Evolutionary conservation across 371 early-diverging fungal species (phyloP).

Genomic region (Funneliformis caledonium): DNA sequence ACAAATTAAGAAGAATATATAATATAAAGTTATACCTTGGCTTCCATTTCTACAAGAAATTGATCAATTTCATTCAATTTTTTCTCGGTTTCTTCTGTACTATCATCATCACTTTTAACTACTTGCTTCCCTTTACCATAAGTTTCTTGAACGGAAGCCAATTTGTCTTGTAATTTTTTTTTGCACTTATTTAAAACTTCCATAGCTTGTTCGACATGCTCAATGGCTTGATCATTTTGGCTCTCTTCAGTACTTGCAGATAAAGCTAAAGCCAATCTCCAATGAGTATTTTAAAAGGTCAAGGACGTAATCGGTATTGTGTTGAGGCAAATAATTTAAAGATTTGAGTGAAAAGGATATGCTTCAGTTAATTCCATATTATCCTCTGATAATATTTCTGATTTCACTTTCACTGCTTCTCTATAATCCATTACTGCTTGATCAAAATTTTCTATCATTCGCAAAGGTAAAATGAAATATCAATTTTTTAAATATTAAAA

Average conservation of each 20-base stretch:
- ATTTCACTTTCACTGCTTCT: conserved; percentile 72
- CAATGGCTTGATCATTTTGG: conserved; percentile 58
- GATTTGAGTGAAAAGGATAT: conserved; percentile 37
- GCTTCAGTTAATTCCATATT: conserved; percentile 85
- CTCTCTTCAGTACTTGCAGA: conserved; percentile 55
- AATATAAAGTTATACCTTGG: conserved; percentile 43
- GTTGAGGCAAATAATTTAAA: neutral
- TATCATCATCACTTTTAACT: conserved; percentile 26
- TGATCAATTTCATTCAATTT: conserved; percentile 51
- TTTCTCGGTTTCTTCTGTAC: conserved; percentile 42
- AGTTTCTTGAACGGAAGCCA: conserved; percentile 47
- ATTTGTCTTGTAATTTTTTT: conserved; percentile 43
- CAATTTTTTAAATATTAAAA: neutral
- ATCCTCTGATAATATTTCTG: conserved; percentile 58
- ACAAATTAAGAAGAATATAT: neutral
- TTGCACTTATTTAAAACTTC: conserved; percentile 61
- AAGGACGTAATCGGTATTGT: conserved; percentile 9
- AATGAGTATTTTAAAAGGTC: conserved; percentile 51
- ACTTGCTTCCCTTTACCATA: conserved; percentile 50
- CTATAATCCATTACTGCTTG: conserved; percentile 79
- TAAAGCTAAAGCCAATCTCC: conserved; percentile 73
- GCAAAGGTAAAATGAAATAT: neutral
- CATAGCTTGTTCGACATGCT: conserved; percentile 62
- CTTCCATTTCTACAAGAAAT: conserved; percentile 50
- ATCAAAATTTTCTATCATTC: conserved; percentile 74